Evolutionary conservation across 768 basidiomycete species (phyloP).

Genomic region (Termitomyces sp.): DNA sequence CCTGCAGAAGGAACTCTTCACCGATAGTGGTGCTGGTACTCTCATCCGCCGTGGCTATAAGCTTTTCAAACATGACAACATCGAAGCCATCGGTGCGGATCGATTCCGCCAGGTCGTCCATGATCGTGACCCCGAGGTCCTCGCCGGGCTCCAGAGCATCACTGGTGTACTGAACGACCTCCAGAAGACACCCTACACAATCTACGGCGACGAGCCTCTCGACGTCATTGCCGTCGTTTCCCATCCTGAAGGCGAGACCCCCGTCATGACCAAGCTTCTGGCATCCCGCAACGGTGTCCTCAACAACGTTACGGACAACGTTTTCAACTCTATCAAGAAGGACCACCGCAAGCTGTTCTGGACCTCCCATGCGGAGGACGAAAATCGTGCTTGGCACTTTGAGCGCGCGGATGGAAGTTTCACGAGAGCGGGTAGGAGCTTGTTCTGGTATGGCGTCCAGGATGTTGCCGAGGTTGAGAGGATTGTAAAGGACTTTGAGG

Average conservation of each 20-base stretch:
- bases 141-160: conserved; percentile 79
- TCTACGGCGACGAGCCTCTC: conserved; percentile 98
- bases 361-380: conserved; percentile 96
- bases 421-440: conserved; percentile 86
- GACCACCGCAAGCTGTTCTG: conserved; percentile 94
- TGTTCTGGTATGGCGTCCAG: conserved; percentile 98
- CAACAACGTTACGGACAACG: conserved; percentile 95
- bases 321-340: conserved; percentile 94
- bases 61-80: conserved; percentile 83
- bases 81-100: conserved; percentile 88
- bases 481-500: conserved; percentile 72
- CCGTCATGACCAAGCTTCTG: conserved; percentile 92
- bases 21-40: conserved; percentile 96
- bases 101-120: conserved; percentile 93
- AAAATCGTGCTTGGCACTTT: conserved; percentile 98
- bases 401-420: conserved; percentile 98
- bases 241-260: conserved; percentile 83
- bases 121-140: conserved; percentile 92
- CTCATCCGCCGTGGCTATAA: conserved; percentile 98
- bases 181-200: conserved; percentile 81
- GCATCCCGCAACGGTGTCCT: conserved; percentile 85
- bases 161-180: conserved; percentile 83
- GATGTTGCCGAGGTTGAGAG: conserved; percentile 90
- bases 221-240: conserved; percentile 94
- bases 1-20: conserved; percentile 98